Percentiles rank a stretch among this genome's conserved stretches.
phyloP scores from a whole-genome alignment of 768 basidiomycete species.

The Cystoderma amianthinum region DNA sequence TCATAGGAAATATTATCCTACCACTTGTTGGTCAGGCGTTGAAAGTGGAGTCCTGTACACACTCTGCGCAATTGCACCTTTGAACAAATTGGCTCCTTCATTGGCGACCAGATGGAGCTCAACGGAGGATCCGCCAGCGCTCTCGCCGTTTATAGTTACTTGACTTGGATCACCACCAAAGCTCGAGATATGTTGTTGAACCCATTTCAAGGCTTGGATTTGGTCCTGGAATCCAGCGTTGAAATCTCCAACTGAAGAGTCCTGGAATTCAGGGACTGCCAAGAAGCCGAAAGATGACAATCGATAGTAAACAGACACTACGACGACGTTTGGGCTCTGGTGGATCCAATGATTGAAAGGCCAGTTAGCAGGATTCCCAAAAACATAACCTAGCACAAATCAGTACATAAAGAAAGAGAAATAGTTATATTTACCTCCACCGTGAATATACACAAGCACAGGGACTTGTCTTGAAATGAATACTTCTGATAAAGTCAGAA shows the following conservation, averaged over 20 bases:
- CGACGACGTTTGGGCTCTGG: slow-evolving; percentile 53
- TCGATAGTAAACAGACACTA: slow-evolving; percentile 63
- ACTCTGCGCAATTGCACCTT: slow-evolving; percentile 55
- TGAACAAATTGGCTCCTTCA: slow-evolving; percentile 31
- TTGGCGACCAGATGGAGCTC: slow-evolving; percentile 52
- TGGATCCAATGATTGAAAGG: slow-evolving; percentile 62
- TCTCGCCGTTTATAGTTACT: slow-evolving; percentile 58
- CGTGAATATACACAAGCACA: slow-evolving; percentile 42
- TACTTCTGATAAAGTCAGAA: not conserved
- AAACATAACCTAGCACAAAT: slow-evolving; percentile 36
- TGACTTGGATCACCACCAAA: slow-evolving; percentile 59
- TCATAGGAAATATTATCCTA: slow-evolving; percentile 19
- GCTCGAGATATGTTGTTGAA: slow-evolving; percentile 47
- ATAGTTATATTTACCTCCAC: slow-evolving; percentile 20
- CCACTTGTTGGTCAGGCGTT: slow-evolving; percentile 43
- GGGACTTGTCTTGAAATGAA: slow-evolving; percentile 27
- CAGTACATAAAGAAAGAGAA: not conserved
- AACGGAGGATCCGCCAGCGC: slow-evolving; percentile 49
- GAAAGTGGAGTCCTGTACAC: slow-evolving; percentile 47
- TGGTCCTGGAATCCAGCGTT: slow-evolving; percentile 56
- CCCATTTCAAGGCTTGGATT: slow-evolving; percentile 57
- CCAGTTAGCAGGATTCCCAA: slow-evolving; percentile 58
- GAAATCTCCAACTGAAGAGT: slow-evolving; percentile 32
- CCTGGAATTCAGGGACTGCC: slow-evolving; percentile 36
- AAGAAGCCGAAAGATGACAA: slow-evolving; percentile 62